Evolutionary conservation across 352 stramenopile genomes (phyloP), one percentile per base, ranked within the genome.

Genomic region (Phytophthora sojae): DNA sequence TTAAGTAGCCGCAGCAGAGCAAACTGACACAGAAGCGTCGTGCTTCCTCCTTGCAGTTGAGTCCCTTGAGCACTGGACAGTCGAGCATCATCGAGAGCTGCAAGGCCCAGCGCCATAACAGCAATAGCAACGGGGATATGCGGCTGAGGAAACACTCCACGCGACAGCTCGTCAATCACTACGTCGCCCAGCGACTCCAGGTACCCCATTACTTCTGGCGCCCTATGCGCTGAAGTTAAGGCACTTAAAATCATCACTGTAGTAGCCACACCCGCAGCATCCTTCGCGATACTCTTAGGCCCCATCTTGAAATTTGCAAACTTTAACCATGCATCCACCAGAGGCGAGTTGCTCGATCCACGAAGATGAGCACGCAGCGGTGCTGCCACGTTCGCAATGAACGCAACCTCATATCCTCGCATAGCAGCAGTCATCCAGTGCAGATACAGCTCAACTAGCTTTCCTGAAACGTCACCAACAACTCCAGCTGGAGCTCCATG

Each of bases 401-500:
- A 86, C 11, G 25, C 69, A 4, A 74, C 12, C 62, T 84, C 74
- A 60, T 77, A 84, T 4, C 67, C 71, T 35, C 42, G 56, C 71
- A 86, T 86, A 4, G 71, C 76, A 25, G 17, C 32, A 3, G 35
- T 17, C 66, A 78, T 73, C 79, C 74, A 84, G 9, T 77, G 57
- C 9, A 69, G 26, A 58, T 69, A 84, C 51, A 69, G 49, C 14
- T 71, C 59, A 14, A 78, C n/a, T 44, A 81, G 63, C 17, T 17
- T 37, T 5, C 30, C 8, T 19, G 61, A 39, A 58, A 56, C 52
- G 6, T 52, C 21, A n/a, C 6, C 21, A 37, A 39, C 3, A 32
- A 5, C 35, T 17, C 4, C 4, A 17, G 35, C 14, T 15, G 29
- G 17, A 60, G 53, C 52, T 61, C 55, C 67, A 57, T 57, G 14